Evolutionary conservation across 2,329 filamentous ascomycete species (phyloP).

Genomic region (Escovopsis sp.): DNA sequence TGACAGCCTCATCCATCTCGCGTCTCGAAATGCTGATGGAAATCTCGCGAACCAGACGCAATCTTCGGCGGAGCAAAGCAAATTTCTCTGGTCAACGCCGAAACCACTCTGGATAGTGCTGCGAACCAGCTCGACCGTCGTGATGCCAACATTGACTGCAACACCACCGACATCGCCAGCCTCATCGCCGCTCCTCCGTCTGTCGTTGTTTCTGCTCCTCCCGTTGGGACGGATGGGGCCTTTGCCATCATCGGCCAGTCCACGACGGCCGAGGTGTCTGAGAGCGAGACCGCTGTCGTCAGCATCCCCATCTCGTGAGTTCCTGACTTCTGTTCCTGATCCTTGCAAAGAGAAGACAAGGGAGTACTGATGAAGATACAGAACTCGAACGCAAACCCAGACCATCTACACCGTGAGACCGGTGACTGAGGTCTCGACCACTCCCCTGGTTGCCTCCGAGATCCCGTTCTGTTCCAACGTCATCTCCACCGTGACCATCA

Average conservation of each 20-base stretch:
- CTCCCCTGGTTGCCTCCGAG: conserved; percentile 4
- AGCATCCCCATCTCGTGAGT: conserved; percentile 22
- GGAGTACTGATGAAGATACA: conserved; percentile 4
- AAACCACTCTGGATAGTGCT: conserved; percentile 5
- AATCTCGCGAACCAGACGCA: conserved; percentile 1
- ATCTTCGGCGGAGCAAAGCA: conserved; percentile 1
- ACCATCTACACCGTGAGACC: conserved; percentile 18
- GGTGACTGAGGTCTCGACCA: conserved; percentile 7
- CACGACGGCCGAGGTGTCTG: neutral
- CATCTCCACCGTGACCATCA: conserved; percentile 13
- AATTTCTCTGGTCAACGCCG: neutral
- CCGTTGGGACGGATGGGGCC: conserved; percentile 4
- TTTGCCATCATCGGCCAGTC: conserved; percentile 3
- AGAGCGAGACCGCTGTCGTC: conserved; percentile 4
- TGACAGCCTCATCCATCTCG: neutral
- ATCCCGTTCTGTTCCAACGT: conserved; percentile 4
- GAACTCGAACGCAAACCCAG: conserved; percentile 18
- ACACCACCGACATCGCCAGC: conserved; percentile 7
- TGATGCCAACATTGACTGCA: conserved; percentile 8
- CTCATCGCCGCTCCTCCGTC: conserved; percentile 4
- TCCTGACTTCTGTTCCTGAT: neutral
- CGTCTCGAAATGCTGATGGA: neutral
- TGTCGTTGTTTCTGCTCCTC: conserved; percentile 6
- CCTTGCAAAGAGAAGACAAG: neutral
- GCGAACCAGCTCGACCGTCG: conserved; percentile 10